Conservation (phyloP, 208 protist species). For the Balamuthia mandrillaris region DNA sequence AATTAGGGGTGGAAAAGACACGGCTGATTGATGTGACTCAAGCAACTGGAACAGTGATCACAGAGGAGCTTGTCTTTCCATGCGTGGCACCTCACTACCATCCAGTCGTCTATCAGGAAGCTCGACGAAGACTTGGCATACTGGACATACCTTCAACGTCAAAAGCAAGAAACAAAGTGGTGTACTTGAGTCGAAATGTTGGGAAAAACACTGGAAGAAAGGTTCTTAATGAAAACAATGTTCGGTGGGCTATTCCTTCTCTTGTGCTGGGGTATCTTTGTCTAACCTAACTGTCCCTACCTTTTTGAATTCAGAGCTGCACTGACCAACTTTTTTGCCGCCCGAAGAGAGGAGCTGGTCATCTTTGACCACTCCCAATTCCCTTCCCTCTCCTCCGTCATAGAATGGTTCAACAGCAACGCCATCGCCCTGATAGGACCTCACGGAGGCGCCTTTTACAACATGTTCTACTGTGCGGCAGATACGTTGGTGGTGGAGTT, state of each 20-base stretch:
- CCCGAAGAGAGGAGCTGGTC: background rate
- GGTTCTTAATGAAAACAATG: no score
- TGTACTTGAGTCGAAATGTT: conserved; percentile 7
- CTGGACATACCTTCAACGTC: no score
- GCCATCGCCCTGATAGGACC: background rate
- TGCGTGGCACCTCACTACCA: conserved; percentile 23
- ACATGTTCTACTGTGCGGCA: background rate
- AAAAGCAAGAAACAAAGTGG: no score
- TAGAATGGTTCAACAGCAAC: background rate
- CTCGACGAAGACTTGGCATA: background rate
- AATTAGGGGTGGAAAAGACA: no score
- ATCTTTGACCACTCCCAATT: background rate
- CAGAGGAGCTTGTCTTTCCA: conserved; percentile 2
- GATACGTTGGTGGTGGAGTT: background rate
- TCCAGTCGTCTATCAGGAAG: background rate
- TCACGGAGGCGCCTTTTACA: conserved; percentile 21
- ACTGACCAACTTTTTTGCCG: no score
- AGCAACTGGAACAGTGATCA: no score
- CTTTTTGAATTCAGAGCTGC: no score
- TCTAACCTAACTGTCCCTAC: no score
- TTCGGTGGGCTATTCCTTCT: no score
- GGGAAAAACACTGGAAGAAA: no score
- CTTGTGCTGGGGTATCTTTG: no score
- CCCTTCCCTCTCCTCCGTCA: background rate
- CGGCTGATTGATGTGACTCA: no score